Evolutionary conservation across 1,284 basidiomycete species (phyloP).

Genomic region (Sporisorium scitamineum): DNA sequence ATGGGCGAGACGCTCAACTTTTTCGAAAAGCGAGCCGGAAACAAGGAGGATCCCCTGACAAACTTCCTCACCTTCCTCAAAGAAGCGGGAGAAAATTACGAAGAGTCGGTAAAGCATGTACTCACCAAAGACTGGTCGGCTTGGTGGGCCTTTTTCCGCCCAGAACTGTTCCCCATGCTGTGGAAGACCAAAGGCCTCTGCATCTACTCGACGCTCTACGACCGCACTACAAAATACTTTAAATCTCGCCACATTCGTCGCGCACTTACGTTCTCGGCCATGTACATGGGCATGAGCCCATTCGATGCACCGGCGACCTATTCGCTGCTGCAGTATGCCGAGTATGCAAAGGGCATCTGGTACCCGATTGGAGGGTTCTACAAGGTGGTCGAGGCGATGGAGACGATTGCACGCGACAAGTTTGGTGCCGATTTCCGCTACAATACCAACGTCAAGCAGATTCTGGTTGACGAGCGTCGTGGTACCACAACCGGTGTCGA

Average conservation of each 20-base stretch:
- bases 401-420: slow-evolving; percentile 70
- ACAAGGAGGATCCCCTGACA: slow-evolving; percentile 58
- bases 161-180: slow-evolving; percentile 71
- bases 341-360: slow-evolving; percentile 73
- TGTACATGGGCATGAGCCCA: slow-evolving; percentile 72
- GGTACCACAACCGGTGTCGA: slow-evolving; percentile 69
- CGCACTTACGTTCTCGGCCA: slow-evolving; percentile 34
- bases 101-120: slow-evolving; percentile 71
- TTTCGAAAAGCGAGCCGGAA: slow-evolving; percentile 72
- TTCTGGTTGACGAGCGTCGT: slow-evolving; percentile 58
- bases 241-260: slow-evolving; percentile 71
- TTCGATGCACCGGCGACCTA: slow-evolving; percentile 74
- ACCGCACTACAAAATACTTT: slow-evolving; percentile 71
- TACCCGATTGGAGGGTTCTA: slow-evolving; percentile 74
- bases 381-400: slow-evolving; percentile 71
- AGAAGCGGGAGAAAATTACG: slow-evolving; percentile 71
- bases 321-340: slow-evolving; percentile 73
- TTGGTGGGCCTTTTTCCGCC: slow-evolving; percentile 70
- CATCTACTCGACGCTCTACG: slow-evolving; percentile 63
- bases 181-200: slow-evolving; percentile 57
- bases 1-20: slow-evolving; percentile 72
- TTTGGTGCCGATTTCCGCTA: slow-evolving; percentile 71
- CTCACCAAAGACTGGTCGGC: slow-evolving; percentile 71
- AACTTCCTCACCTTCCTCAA: slow-evolving; percentile 70
- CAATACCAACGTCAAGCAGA: slow-evolving; percentile 70